Evolutionary conservation across 306 rosid species (phyloP), one percentile per base, ranked within the genome.

Genomic region (Dalbergia oliveri): DNA sequence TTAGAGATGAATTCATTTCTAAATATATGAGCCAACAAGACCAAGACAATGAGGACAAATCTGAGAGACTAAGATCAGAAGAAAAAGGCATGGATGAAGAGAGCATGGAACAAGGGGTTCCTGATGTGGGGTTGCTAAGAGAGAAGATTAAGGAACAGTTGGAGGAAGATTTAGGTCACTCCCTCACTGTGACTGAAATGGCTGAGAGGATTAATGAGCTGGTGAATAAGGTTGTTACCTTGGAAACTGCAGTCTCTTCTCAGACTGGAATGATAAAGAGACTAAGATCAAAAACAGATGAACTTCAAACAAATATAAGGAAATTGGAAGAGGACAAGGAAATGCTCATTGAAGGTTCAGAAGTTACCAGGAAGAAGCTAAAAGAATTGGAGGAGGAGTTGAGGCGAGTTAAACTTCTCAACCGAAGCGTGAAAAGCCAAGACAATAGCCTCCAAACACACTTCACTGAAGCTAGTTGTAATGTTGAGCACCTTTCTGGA

Each of bases 171-270:
- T 78, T 92, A 47, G 47, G 83, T 7, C 66, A 66, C 15, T 34
- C 86, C 18, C 21, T 91, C 83, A 87, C 90, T 16, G 88, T 93
- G 79, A 79, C 87, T 9, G 97, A 93, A 83, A 84, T 96, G 73
- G 98, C 97, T 14, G 99, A 91, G 77, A 90, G 87, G 60, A 91
- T 96, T 50, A 92, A 96, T 69, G 91, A 86, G 62, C 94, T 96
- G 47, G 99, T 96, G n/a, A 88, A 73, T 54, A 88, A 87, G 80
- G 90, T 93, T 72, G 93, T 85, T 69, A 69, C 83, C 5, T 82
- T 96, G 78, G 97, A 96, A 83, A 90, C 92, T 41, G 78, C 81
- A 3, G 88, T 89, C 39, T 78, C 94, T 35, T 88, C 97, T 64
- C 97, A 90, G 76, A 82, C 85, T 39, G 89, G 89, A 79, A 64